Conservation (phyloP, 768 basidiomycete species). For the Suillus clintonianus region DNA sequence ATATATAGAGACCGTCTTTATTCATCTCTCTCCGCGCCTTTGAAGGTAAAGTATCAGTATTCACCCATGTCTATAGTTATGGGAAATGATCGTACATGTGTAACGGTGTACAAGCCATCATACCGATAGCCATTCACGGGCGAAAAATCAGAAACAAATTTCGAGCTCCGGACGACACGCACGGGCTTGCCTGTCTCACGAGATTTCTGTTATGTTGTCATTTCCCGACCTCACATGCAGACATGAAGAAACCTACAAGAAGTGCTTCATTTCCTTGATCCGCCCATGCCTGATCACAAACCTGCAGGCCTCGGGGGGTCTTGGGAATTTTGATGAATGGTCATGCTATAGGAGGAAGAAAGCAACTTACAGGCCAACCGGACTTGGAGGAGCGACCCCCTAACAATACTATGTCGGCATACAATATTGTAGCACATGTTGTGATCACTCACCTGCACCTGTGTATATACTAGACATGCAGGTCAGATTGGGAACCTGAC, state of each 20-base stretch:
- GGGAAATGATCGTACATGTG: slow-evolving; percentile 13
- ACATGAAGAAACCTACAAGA: slow-evolving; percentile 10
- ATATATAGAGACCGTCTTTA: slow-evolving; percentile 9
- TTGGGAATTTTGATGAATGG: slow-evolving; percentile 8
- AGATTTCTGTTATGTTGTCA: slow-evolving; percentile 18
- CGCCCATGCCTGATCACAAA: slow-evolving; percentile 23
- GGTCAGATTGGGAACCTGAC: neutral
- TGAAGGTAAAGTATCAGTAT: neutral
- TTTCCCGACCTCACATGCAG: neutral
- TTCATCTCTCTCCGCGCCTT: slow-evolving; percentile 25
- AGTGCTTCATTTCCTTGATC: slow-evolving; percentile 13
- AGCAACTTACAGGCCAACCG: slow-evolving; percentile 6
- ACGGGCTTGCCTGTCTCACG: slow-evolving; percentile 17
- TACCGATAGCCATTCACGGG: slow-evolving; percentile 28
- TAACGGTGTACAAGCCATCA: slow-evolving; percentile 31
- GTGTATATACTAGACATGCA: slow-evolving; percentile 26
- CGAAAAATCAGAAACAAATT: slow-evolving; percentile 21
- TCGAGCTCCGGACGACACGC: slow-evolving; percentile 27
- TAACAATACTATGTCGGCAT: neutral
- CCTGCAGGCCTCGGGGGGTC: slow-evolving; percentile 19
- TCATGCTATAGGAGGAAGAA: neutral
- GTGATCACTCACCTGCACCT: slow-evolving; percentile 11
- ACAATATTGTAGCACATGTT: neutral
- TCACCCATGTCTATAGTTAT: neutral
- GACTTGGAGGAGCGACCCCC: slow-evolving; percentile 14